Conservation (phyloP, 2,329 filamentous ascomycete species). For the Tolypocladium sp. region DNA sequence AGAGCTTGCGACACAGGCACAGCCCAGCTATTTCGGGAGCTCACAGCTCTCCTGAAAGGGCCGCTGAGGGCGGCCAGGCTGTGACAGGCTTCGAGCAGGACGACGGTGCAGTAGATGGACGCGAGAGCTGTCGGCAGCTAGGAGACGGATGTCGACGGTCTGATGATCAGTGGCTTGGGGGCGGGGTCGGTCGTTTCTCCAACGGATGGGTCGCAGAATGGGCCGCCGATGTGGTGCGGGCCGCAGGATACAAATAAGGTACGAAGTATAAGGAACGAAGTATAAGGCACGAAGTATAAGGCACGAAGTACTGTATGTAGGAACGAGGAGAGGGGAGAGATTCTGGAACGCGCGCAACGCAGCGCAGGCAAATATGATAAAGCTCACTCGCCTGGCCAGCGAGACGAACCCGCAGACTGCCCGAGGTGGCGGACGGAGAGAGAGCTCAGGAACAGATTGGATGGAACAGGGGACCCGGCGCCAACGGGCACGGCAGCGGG, state of each 20-base stretch:
- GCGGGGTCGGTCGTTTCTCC: constrained; percentile 1
- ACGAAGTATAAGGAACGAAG: not conserved
- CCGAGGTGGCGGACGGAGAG: not conserved
- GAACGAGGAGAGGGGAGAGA: not conserved
- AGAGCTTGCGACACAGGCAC: not conserved
- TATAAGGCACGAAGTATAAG: no score
- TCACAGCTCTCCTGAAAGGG: not conserved
- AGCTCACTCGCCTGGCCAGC: not conserved
- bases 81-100: not conserved
- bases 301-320: not conserved
- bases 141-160: not conserved
- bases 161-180: not conserved
- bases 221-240: constrained; percentile 7
- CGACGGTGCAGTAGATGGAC: not conserved
- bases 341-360: not conserved
- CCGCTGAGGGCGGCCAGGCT: not conserved
- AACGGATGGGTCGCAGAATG: constrained; percentile 9
- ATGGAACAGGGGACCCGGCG: constrained; percentile 5
- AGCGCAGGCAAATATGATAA: not conserved
- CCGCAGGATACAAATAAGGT: not conserved
- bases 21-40: not conserved
- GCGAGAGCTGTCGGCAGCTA: not conserved
- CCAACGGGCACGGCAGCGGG: constrained; percentile 1
- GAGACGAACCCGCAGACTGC: not conserved
- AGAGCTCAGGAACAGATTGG: not conserved